These are phyloP conservation scores for Corylus avellana DNA, from an alignment of 306 rosid genomes.

Conservation along the genomic window DNA sequence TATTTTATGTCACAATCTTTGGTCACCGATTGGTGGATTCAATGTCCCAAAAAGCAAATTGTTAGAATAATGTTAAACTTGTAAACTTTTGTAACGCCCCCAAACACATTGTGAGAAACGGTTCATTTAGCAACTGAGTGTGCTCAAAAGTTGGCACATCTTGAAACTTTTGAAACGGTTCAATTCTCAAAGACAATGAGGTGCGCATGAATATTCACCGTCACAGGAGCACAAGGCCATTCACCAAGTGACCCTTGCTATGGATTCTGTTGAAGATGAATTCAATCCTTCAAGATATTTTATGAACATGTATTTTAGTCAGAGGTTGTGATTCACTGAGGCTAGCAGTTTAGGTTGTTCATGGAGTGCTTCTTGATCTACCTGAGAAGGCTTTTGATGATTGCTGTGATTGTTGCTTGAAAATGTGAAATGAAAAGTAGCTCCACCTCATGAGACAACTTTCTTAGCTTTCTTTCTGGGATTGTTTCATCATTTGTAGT, in stretches of 20 bases:
- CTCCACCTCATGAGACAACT: conserved; percentile 12
- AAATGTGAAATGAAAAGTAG: conserved; percentile 22
- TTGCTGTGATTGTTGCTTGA: conserved; percentile 40
- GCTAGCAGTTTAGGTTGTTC: conserved; percentile 41
- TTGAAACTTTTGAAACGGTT: conserved; percentile 32
- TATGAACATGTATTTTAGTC: conserved; percentile 87
- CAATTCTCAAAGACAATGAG: not conserved
- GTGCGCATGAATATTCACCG: too few species aligned
- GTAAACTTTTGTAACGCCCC: too few species aligned
- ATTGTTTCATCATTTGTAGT: too few species aligned
- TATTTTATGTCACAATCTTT: too few species aligned
- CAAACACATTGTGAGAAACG: too few species aligned
- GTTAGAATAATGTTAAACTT: too few species aligned
- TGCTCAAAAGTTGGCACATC: conserved; percentile 32
- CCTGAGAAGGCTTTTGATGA: conserved; percentile 37
- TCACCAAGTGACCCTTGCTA: too few species aligned
- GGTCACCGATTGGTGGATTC: too few species aligned
- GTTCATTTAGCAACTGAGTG: too few species aligned
- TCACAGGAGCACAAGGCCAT: not conserved
- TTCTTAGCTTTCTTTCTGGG: conserved; percentile 23
- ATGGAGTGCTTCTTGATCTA: conserved; percentile 27
- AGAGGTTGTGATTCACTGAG: conserved; percentile 46
- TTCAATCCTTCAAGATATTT: conserved; percentile 98
- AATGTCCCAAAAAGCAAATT: too few species aligned
- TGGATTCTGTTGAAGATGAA: too few species aligned